A percentile compares a stretch with the other conserved stretches of the same genome.
phyloP scores from a whole-genome alignment of 345 rosid species.

The Moricandia arvensis region DNA sequence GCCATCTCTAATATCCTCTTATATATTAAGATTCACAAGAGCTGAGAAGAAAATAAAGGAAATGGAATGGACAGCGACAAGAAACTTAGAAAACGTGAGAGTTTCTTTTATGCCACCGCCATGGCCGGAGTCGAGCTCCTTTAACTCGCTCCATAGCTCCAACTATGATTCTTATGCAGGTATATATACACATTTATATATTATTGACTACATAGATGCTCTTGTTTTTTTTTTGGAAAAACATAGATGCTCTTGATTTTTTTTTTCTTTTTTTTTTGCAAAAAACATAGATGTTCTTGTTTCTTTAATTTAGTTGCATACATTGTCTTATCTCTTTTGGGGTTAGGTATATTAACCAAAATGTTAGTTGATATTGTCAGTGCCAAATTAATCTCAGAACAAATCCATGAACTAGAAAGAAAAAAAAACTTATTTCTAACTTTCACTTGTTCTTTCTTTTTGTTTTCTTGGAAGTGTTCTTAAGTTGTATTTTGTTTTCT shows the following conservation, averaged over 20 bases:
- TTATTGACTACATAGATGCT: background rate
- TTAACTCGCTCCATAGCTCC: conserved; percentile 62
- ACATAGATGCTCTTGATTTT: background rate
- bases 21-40: conserved; percentile 11
- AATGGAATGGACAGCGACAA: conserved; percentile 31
- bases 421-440: background rate
- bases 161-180: conserved; percentile 65
- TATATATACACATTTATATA: conserved; percentile 33
- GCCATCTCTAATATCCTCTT: conserved; percentile 2
- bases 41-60: background rate
- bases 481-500: background rate
- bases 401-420: background rate
- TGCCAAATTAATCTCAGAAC: background rate
- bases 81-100: conserved; percentile 32
- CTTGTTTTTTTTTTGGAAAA: background rate
- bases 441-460: background rate
- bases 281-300: background rate
- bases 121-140: conserved; percentile 41
- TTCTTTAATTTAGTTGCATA: background rate
- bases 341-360: background rate
- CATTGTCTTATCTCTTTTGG: background rate
- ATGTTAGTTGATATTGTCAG: background rate
- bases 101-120: conserved; percentile 28
- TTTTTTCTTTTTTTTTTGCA: no score
- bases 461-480: background rate